Percentiles rank a stretch among this genome's conserved stretches.
Conservation (phyloP, 768 basidiomycete genomes). For the Postia placenta region DNA sequence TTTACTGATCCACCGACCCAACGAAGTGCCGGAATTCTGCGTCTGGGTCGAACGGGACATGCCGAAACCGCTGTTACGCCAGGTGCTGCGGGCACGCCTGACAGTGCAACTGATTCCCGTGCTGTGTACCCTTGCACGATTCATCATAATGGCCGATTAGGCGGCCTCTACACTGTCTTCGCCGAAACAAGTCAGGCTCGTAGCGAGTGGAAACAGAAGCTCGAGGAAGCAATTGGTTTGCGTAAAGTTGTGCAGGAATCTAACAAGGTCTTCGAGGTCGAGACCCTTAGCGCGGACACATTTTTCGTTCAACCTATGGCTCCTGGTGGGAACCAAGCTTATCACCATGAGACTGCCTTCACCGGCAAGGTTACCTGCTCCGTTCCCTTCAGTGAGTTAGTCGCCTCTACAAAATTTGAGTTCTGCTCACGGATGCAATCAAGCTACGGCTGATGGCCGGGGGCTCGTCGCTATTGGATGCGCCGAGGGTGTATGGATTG, state of each 20-base stretch:
- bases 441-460: slow-evolving; percentile 82
- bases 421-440: slow-evolving; percentile 10
- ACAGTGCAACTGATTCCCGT: slow-evolving; percentile 54
- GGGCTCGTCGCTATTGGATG: slow-evolving; percentile 90
- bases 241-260: slow-evolving; percentile 87
- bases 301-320: slow-evolving; percentile 72
- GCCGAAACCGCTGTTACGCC: slow-evolving; percentile 18
- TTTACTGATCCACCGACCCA: slow-evolving; percentile 78
- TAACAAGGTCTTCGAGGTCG: slow-evolving; percentile 92
- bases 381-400: slow-evolving; percentile 75
- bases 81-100: slow-evolving; percentile 29
- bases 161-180: slow-evolving; percentile 83
- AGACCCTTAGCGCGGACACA: slow-evolving; percentile 83
- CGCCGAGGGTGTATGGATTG: slow-evolving; percentile 94
- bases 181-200: slow-evolving; percentile 75
- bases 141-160: slow-evolving; percentile 82
- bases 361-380: slow-evolving; percentile 91
- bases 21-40: slow-evolving; percentile 66
- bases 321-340: slow-evolving; percentile 44
- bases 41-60: slow-evolving; percentile 46
- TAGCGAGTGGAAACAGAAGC: slow-evolving; percentile 82
- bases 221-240: slow-evolving; percentile 83
- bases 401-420: background rate
- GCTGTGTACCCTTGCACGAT: slow-evolving; percentile 85
- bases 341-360: slow-evolving; percentile 63